These are phyloP conservation scores for Heliocybe sulcata DNA, from an alignment of 1,284 basidiomycete genomes.

Conservation along the genomic window DNA sequence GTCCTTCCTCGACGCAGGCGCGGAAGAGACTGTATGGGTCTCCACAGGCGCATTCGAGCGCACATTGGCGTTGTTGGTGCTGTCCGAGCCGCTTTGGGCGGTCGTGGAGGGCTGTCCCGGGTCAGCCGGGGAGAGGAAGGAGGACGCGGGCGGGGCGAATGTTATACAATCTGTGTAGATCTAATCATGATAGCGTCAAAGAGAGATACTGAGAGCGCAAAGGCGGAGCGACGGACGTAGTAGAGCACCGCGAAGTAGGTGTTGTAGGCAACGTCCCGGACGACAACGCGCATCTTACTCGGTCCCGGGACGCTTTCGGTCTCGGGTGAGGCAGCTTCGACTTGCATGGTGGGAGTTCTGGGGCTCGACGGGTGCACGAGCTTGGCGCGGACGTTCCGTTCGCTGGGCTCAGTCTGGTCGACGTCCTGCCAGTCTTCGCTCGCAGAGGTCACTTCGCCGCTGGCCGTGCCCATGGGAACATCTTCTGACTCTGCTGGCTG, in stretches of 20 bases:
- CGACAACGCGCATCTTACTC: constrained; percentile 53
- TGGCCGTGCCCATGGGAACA: not conserved
- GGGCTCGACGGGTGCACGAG: constrained; percentile 25
- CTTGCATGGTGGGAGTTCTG: not conserved
- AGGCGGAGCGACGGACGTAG: constrained; percentile 45
- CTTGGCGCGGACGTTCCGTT: constrained; percentile 25
- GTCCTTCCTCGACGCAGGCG: constrained; percentile 38
- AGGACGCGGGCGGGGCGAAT: constrained; percentile 79
- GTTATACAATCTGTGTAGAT: constrained; percentile 81
- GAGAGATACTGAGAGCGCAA: not conserved
- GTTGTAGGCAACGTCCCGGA: constrained; percentile 74
- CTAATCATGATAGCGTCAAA: constrained; percentile 27
- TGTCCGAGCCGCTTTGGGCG: not conserved
- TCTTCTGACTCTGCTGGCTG: not conserved
- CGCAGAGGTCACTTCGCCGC: not conserved
- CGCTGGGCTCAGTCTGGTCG: constrained; percentile 3
- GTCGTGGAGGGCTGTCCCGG: not conserved
- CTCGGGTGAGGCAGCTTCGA: not conserved
- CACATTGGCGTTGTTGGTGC: not conserved
- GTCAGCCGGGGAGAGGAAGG: constrained; percentile 30
- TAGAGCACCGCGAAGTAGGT: constrained; percentile 83
- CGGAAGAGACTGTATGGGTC: constrained; percentile 3
- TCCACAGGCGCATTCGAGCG: constrained; percentile 1
- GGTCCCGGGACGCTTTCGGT: constrained; percentile 19
- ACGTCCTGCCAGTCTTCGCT: constrained; percentile 2